Evolutionary conservation across 1,284 basidiomycete genomes (phyloP).

Genomic region (Cutaneotrichosporon cutaneum): DNA sequence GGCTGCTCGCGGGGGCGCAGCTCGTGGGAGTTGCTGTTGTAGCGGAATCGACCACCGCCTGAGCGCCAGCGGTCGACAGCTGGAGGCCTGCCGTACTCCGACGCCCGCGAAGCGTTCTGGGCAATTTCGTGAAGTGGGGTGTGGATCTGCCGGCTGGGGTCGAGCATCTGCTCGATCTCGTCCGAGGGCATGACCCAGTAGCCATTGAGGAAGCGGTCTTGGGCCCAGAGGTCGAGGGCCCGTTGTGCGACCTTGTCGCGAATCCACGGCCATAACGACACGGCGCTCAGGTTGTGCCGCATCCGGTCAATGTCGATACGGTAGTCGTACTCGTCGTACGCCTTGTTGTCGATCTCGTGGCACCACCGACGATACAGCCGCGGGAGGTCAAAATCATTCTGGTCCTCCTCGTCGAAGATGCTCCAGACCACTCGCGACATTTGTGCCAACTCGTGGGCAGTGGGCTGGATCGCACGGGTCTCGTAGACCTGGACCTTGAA

Average conservation of each 20-base stretch:
- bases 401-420: not conserved
- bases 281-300: not conserved
- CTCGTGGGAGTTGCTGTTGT: not conserved
- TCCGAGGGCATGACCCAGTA: conserved; percentile 39
- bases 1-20: not conserved
- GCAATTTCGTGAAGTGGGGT: conserved; percentile 8
- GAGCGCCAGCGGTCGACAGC: not conserved
- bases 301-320: conserved; percentile 8
- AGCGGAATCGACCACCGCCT: conserved; percentile 1
- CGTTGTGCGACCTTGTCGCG: conserved; percentile 19
- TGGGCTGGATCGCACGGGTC: not conserved
- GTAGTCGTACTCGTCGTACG: conserved; percentile 13
- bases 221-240: conserved; percentile 28
- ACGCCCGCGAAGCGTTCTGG: not conserved
- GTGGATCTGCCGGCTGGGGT: conserved; percentile 4
- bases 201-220: conserved; percentile 29
- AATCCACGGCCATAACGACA: conserved; percentile 12
- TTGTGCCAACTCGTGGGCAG: not conserved
- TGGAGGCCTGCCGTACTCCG: not conserved
- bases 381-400: not conserved
- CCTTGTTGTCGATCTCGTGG: conserved; percentile 14
- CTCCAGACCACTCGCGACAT: not conserved
- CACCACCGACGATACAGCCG: not conserved
- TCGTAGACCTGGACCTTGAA: conserved; percentile 3
- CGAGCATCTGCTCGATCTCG: conserved; percentile 28